Evolutionary conservation across 2,329 filamentous ascomycete species (phyloP), one percentile per base, ranked within the genome.

Genomic region (Colletotrichum spaethianum): DNA sequence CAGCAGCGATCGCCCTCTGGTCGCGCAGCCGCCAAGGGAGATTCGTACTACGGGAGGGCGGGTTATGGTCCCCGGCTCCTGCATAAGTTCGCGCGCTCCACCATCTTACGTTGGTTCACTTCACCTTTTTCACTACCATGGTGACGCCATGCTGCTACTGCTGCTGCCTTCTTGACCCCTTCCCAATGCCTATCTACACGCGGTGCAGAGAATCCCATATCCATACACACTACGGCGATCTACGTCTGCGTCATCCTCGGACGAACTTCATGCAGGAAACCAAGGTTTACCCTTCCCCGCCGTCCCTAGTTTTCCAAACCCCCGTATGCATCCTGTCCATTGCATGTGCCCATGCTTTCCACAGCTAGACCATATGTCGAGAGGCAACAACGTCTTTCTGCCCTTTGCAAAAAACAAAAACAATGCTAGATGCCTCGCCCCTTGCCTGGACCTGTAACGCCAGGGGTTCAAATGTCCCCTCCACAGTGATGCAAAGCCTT

Each of bases 381-480:
- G 46, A 63, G 59, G 59, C 26, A 60, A 63, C 18, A 59, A 40
- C 40, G 16, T 23, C 44, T 38, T 63, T 46, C 56, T 46, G 65
- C 60, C 52, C 55, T 33, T 59, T 36, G 50, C 40, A 61, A 38
- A 5, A 69, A 26, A 4, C 23, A 12, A 12, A 18, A 16, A 36
- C 1, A 46, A 56, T 70, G 65, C 42, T 38, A 40, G 28, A 31
- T 69, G 52, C 18, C n/a, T 33, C 48, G 6, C 38, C 64, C 66
- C 46, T 70, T 72, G 46, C 52, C 42, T 42, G 63, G 65, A 60
- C 65, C 69, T 64, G 59, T 69, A 70, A 69, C 70, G 70, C 70
- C 70, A 64, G 59, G 52, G 46, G 65, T 53, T 63, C 57, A 33
- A 63, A 68, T 71, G 36, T 63, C 26, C 59, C 59, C 44, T 52